Base-by-base conservation (phyloP, 305 asterid species). In the Rubia balearica region DNA sequence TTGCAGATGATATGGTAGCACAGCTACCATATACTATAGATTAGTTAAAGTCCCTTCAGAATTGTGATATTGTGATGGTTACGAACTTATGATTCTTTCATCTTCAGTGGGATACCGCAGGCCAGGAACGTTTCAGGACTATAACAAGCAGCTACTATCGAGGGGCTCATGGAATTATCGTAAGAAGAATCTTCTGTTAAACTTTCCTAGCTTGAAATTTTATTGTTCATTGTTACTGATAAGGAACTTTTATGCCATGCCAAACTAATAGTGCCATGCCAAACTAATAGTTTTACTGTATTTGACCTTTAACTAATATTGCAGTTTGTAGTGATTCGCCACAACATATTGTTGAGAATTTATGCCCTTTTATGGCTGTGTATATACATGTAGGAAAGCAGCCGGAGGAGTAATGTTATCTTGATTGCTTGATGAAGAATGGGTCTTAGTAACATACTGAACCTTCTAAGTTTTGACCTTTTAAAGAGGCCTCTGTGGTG, bases 131-230 rank as follows among this genome's bases (percentile, higher is more conserved):
- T 60, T 92, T 92, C 77, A 84, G 98, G 79, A 92, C 98, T 48
- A 92, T 92, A 83, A 92, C 98, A 46, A 92, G 98, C 95, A 92
- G 98, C 80, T 92, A 92, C 76, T 92, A 92, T 75, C 90, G 98
- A 63, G 96, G 98, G 82, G 98, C 98, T 70, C 98, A 92, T 71
- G 98, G 98, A 78, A 92, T 92, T 71, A 90, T 90, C 70, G 98
- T 92, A 86, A 92, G 96, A 73, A 76, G 16, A 59, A 59, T 70
- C 42, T 66, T n/a, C 2, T 48, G 17, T 22, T 9, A 66, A n/a
- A 45, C 61, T 72, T 48, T 62, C 33, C 21, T 48, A 17, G 64
- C n/a, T 21, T 10, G 9, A 61, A 6, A 33, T 8, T 30, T 48
- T 55, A 70, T n/a, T 51, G 19, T 24, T 41, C 5, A 12, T 43